Evolutionary conservation across 192 early-diverging fungal genomes (phyloP), one percentile per base, ranked within the genome.

Genomic region (Chytriomyces hyalinus): DNA sequence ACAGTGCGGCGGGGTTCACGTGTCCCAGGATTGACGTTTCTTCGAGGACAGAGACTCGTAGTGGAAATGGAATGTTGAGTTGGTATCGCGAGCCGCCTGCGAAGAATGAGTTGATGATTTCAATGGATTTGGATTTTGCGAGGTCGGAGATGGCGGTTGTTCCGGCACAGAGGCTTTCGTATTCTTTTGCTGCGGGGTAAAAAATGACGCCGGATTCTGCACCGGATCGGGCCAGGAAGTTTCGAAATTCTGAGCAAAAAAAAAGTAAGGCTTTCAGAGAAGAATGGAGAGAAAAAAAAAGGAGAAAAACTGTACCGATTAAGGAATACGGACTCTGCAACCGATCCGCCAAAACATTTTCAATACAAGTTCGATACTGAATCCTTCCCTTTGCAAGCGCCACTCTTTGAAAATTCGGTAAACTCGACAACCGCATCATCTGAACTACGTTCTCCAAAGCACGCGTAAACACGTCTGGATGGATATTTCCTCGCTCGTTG

Each of bases 341-440:
- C 43, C 36, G 10, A 28, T 71, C 70, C 22, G 11, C 36, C 15
- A 71, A 43, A 13, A 71, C 50, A 22, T 50, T 22, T 59, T 71
- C 28, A 49, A 71, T n/a, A 7, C 49, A 28, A 2, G 36, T 26
- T 59, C 36, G 11, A 13, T 59, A 51, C 70, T 71, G 22, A 3
- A 71, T 15, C 22, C 49, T 8, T 13, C 70, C 70, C 57, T 75
- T 65, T 8, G 60, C 9, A 13, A 22, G 65, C 48, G 79, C 79
- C 11, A 20, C 5, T 66, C 67, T 80, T 22, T 77, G 57, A 65
- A 81, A 81, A 28, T 81, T 81, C 2, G 80, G 80, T 51, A 81
- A 72, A n/a, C 67, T 65, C 10, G 65, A 70, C 22, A 72, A 49
- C 15, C 73, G 72, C 75, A 81, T 78, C 69, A 77, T 78, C 17